Conservation (phyloP, 2,329 filamentous ascomycete genomes). For the Ophiognomonia clavigignenti-juglandacearum region DNA sequence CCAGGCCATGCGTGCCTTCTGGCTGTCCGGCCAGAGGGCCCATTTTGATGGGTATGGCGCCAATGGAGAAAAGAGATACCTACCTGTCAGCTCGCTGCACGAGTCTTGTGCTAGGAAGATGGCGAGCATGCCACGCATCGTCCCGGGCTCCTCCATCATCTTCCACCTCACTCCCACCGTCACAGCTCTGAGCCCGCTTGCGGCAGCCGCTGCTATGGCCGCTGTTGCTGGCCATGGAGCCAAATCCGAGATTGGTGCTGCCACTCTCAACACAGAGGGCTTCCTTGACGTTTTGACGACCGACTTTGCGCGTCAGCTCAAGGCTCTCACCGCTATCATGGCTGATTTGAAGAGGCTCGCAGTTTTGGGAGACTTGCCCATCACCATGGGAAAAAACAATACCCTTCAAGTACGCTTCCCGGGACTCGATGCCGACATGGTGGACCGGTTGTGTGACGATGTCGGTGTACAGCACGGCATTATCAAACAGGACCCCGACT, state of each 20-base stretch:
- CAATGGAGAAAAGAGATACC: conserved; percentile 74
- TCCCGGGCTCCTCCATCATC: conserved; percentile 78
- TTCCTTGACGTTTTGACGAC: conserved; percentile 80
- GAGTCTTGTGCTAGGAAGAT: conserved; percentile 68
- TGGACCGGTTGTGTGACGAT: conserved; percentile 81
- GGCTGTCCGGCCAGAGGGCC: conserved; percentile 83
- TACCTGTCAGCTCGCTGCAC: conserved; percentile 68
- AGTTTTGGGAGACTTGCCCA: conserved; percentile 74
- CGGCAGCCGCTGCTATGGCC: conserved; percentile 50
- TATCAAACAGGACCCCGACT: conserved; percentile 71
- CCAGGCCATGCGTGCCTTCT: conserved; percentile 84
- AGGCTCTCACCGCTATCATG: conserved; percentile 74
- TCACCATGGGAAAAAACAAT: conserved; percentile 63
- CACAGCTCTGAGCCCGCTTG: conserved; percentile 75
- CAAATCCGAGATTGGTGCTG: conserved; percentile 35
- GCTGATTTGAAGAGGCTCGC: conserved; percentile 78
- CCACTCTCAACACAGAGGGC: conserved; percentile 74
- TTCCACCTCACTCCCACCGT: conserved; percentile 86
- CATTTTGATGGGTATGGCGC: conserved; percentile 75
- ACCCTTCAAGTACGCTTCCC: conserved; percentile 81
- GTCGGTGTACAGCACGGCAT: conserved; percentile 77
- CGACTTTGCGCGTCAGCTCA: conserved; percentile 82
- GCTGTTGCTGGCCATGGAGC: conserved; percentile 36
- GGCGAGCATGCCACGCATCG: conserved; percentile 47
- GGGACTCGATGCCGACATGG: conserved; percentile 77